Percentiles rank a stretch among this genome's conserved stretches.
phyloP scores from a whole-genome alignment of 495 filamentous ascomycete species.

The Acidomyces sp. region DNA sequence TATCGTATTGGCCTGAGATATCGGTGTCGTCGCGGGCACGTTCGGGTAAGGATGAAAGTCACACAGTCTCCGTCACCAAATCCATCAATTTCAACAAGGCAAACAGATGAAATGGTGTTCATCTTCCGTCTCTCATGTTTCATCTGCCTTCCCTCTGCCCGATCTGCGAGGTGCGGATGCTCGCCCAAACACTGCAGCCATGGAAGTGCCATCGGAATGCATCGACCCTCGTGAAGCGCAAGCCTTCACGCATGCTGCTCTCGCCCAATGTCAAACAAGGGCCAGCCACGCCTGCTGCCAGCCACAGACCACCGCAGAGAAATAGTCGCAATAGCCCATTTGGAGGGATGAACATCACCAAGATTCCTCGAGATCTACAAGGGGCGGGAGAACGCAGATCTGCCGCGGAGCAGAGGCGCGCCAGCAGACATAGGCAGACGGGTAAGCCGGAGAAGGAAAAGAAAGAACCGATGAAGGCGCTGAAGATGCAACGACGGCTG shows the following conservation, averaged over 20 bases:
- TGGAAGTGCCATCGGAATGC: constrained; percentile 9
- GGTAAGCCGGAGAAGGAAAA: constrained; percentile 21
- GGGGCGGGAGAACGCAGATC: not conserved
- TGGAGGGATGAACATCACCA: constrained; percentile 63
- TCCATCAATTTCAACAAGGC: too few relatives aligned
- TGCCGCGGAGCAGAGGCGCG: constrained; percentile 22
- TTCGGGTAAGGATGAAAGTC: too few relatives aligned
- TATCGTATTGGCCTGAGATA: too few relatives aligned
- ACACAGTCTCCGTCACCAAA: too few relatives aligned
- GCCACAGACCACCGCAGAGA: constrained; percentile 6
- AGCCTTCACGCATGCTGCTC: constrained; percentile 63
- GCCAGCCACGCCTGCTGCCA: constrained; percentile 22
- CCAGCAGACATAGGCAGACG: constrained; percentile 7
- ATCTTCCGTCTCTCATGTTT: constrained; percentile 13
- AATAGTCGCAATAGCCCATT: constrained; percentile 48
- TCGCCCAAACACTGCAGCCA: constrained; percentile 14
- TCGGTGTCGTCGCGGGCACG: too few relatives aligned
- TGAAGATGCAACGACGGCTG: constrained; percentile 87
- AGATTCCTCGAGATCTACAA: constrained; percentile 34
- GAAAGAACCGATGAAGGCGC: constrained; percentile 51
- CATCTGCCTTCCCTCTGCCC: constrained; percentile 21
- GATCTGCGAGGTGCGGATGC: constrained; percentile 26
- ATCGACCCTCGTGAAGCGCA: constrained; percentile 28
- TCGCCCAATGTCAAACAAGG: constrained; percentile 48
- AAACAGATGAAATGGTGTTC: too few relatives aligned